Percentiles rank a stretch among this genome's conserved stretches.
Conservation (phyloP, 495 filamentous ascomycete genomes). For the Aspergillus panamensis region DNA sequence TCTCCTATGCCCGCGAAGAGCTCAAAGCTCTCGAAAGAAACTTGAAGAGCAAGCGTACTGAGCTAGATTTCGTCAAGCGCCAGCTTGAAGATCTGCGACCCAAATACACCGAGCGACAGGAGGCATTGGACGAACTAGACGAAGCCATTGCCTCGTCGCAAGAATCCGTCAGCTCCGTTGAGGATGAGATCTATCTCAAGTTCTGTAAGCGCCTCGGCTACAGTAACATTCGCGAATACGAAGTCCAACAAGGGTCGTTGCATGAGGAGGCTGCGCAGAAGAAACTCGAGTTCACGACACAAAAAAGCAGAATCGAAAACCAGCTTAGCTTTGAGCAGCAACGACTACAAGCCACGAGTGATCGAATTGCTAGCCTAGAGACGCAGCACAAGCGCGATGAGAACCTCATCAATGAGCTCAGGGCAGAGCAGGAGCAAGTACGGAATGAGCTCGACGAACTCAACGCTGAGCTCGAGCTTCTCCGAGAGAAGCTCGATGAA, state of each 20-base stretch:
- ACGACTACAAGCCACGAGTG: constrained; percentile 61
- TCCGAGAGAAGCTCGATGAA: constrained; percentile 67
- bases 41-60: constrained; percentile 77
- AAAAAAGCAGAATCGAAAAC: constrained; percentile 76
- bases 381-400: constrained; percentile 61
- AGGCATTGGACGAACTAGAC: constrained; percentile 62
- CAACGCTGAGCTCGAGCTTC: constrained; percentile 69
- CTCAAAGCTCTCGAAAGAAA: constrained; percentile 80
- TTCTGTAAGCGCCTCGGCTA: constrained; percentile 90
- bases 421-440: constrained; percentile 67
- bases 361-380: constrained; percentile 66
- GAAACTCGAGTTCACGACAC: constrained; percentile 77
- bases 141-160: constrained; percentile 63
- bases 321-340: constrained; percentile 74
- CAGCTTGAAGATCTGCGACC: constrained; percentile 72
- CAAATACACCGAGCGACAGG: constrained; percentile 69
- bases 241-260: constrained; percentile 83
- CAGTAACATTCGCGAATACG: constrained; percentile 84
- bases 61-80: constrained; percentile 65
- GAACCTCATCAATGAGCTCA: constrained; percentile 62
- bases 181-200: constrained; percentile 80
- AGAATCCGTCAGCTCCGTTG: constrained; percentile 74
- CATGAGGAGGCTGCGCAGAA: constrained; percentile 87
- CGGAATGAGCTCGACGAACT: constrained; percentile 69
- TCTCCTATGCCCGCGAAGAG: constrained; percentile 70